Evolutionary conservation across 495 filamentous ascomycete species (phyloP), one percentile per base, ranked within the genome.

Genomic region (Trichoderma reesei): DNA sequence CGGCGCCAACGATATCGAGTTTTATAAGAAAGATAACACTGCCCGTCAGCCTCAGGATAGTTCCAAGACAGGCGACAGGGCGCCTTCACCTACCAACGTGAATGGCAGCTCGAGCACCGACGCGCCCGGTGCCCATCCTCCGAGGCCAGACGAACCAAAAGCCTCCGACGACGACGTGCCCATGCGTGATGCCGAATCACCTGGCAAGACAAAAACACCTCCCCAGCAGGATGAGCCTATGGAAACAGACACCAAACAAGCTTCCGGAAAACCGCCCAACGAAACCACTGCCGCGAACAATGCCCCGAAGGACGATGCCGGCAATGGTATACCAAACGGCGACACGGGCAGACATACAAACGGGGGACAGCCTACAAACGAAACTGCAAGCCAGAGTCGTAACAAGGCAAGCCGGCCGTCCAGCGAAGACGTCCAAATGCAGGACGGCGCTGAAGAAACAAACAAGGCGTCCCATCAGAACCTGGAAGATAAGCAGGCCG

Each of bases 1-100:
- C 44, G 79, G 80, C 0, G 77, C 81, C 8, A 72, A 78, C 59
- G 85, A 89, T 68, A 73, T 79, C 56, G 73, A 75, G 26, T 67
- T 85, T 1, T 85, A 82, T 64, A 74, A 72, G 26, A 73, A 80
- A 60, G 70, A 74, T 31, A 68, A 67, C 59, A 68, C 73, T 11
- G 72, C 70, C 18, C 70, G 67, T 41, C 72, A 70, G 44, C 65
- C 72, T 62, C 41, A 65, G 59, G 3, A 62, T 56, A 11, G 37
- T 63, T 33, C 51, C 9, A 56, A 56, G 1, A 59, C 69, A 10
- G 59, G 61, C 8, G 65, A 61, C 11, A 9, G 33, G 46, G 16
- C 44, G 10, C 7, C 39, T 41, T n/a, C 70, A 60, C 31, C 64
- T 41, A 20, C 36, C 34, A 62, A 42, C 10, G 10, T 41, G 2